Conservation (phyloP, 148 eudicot genomes). For the Euryodendron excelsum region DNA sequence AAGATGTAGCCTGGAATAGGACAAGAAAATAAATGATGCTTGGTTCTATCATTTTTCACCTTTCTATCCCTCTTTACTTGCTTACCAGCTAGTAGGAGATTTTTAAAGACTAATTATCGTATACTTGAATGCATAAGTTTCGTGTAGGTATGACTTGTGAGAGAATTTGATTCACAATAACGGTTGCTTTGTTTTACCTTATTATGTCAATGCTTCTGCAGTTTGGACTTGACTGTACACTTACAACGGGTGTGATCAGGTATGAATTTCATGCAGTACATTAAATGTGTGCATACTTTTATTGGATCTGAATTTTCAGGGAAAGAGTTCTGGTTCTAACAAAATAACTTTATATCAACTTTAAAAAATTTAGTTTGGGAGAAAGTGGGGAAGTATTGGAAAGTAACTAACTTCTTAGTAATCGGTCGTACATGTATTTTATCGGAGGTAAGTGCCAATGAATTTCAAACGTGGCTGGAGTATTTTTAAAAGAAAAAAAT, state of each 20-base stretch:
- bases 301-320: not conserved
- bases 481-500: too few relatives aligned
- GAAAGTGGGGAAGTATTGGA: not conserved
- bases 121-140: not conserved
- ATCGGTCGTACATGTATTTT: too few relatives aligned
- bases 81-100: too few relatives aligned
- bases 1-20: too few relatives aligned
- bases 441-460: not conserved
- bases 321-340: not conserved
- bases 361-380: not conserved
- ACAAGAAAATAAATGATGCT: too few relatives aligned
- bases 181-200: not conserved
- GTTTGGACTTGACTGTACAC: conserved; percentile 38
- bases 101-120: not conserved
- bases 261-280: not conserved
- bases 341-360: not conserved
- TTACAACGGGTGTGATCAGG: conserved; percentile 35
- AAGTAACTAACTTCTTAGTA: not conserved
- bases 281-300: not conserved
- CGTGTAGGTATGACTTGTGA: not conserved
- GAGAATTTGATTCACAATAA: not conserved
- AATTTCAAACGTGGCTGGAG: too few relatives aligned
- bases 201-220: conserved; percentile 17
- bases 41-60: too few relatives aligned
- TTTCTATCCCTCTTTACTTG: too few relatives aligned